These are phyloP conservation scores for Solanum arcanum DNA, from an alignment of 257 asterid genomes.

Conservation along the genomic window DNA sequence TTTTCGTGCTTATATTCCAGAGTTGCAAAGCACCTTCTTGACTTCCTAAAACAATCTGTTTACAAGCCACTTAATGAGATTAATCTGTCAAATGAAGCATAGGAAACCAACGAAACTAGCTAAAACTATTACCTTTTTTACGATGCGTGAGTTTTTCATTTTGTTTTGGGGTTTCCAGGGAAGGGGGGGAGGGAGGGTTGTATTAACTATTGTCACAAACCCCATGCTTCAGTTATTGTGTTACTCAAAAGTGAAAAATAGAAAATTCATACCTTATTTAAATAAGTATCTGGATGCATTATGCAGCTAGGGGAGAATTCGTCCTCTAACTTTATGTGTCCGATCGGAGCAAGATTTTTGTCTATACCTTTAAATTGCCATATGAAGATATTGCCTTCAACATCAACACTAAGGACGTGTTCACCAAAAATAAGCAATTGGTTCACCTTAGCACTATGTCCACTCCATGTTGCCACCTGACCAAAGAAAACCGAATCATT, in stretches of 20 bases:
- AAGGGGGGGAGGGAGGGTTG: not conserved
- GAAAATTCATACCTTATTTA: constrained; percentile 56
- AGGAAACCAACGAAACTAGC: not conserved
- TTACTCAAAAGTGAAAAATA: not conserved
- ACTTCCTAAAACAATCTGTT: constrained; percentile 73
- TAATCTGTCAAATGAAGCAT: not conserved
- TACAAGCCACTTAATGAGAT: constrained; percentile 10
- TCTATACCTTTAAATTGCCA: constrained; percentile 80
- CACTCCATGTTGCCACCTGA: constrained; percentile 83
- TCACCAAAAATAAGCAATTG: constrained; percentile 73
- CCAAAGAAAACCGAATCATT: not conserved
- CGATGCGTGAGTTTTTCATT: not conserved
- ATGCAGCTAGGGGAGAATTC: constrained; percentile 80
- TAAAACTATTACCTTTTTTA: not conserved
- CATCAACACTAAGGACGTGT: constrained; percentile 59
- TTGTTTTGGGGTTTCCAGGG: not conserved
- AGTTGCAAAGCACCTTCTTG: constrained; percentile 77
- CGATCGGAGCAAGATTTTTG: constrained; percentile 47
- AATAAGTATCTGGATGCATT: constrained; percentile 91
- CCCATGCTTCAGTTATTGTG: not conserved
- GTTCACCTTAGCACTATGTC: constrained; percentile 68
- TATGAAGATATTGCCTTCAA: constrained; percentile 59
- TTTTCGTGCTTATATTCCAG: constrained; percentile 88
- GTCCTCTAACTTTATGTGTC: constrained; percentile 49
- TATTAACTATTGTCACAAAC: not conserved